Evolutionary conservation across 169 alveolate genomes (phyloP), one percentile per base, ranked within the genome.

Genomic region (Plasmodium ovale): DNA sequence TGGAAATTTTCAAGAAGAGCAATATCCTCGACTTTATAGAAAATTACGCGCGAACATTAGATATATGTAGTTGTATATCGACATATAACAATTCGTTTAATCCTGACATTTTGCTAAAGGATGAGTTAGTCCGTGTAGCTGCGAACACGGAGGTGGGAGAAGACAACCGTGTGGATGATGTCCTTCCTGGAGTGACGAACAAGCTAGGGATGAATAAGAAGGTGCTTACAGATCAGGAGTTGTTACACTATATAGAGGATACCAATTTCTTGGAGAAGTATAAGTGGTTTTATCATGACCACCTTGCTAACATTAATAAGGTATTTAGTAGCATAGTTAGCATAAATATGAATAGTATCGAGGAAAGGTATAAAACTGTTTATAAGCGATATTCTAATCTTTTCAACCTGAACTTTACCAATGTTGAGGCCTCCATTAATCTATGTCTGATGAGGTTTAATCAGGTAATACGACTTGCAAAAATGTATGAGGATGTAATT

Each of bases 351-450:
- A 12, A 29, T 27, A 67, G 33, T 16, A 49, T 60, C 23, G 88
- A 77, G 21, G 64, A 19, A 33, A 65, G 67, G 23, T 25, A 82
- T 58, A 68, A 68, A 14, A 25, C 10, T 14, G 60, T 82, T 0
- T 82, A 68, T 65, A 84, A 64, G 42, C 19, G 90, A 53, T 82
- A 82, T 53, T 82, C 29, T 67, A 67, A 82, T 37, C 44, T 82
- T 7, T 82, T 82, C 12, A 82, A 82, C 23, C 29, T 82, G 1
- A 82, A 67, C 12, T 82, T 64, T 42, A 82, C 85, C 33, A 82
- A 82, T 33, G 85, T 82, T 0, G 90, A 82, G 44, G 21, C 67
- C 3, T 82, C 90, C 2, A 65, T 64, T 56, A 72, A 82, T 23
- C 29, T 82, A 9, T 49, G 64, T 2, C 5, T 82, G 29, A 54